Base-by-base conservation (phyloP, 2,329 filamentous ascomycete genomes). In the Truncatella angustata region DNA sequence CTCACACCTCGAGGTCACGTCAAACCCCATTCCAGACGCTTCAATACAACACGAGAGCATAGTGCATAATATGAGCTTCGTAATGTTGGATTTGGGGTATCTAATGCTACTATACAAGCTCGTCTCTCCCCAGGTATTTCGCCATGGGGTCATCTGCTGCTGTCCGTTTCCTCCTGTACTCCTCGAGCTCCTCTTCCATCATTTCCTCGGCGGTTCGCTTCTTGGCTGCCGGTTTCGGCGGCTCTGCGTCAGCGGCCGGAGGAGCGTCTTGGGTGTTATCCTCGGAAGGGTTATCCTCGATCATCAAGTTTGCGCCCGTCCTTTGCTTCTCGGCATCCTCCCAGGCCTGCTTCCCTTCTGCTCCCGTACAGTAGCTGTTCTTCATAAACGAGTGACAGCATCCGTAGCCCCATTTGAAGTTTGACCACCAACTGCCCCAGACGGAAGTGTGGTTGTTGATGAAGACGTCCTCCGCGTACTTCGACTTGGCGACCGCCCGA, bases 381-480 rank as follows among this genome's bases (percentile, higher is more conserved):
- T 96, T 97, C 56, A 96, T 83, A 20, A 85, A 87, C 0, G 91
- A 96, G 68, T 95, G 91, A 75, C 94, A 99, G 70, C 94, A 99
- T 20, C 89, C 82, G 70, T 96, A 99, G 1, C 94, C 94, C 94
- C 94, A 99, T 70, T 87, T 82, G 73, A 97, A 97, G 65, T 90
- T 86, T 49, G 85, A 83, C 94, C 94, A 99, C 94, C 94, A 99
- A 64, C 91, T 96, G 45, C 94, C 94, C 90, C 91, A 99, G 3
- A 96, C 87, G 0, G 88, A 87, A 3, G 84, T 91, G 72, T 99
- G 94, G 65, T 99, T 99, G 74, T 96, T 93, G 67, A 88, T 81
- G 50, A 88, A 75, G 1, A 97, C 79, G 63, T 99, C 91, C 66
- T 99, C 94, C 4, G 86, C 73, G 65, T 99, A 99, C 67, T 97